phyloP scores from a whole-genome alignment of 305 asterid genomes.

The Solanum hybrid region DNA sequence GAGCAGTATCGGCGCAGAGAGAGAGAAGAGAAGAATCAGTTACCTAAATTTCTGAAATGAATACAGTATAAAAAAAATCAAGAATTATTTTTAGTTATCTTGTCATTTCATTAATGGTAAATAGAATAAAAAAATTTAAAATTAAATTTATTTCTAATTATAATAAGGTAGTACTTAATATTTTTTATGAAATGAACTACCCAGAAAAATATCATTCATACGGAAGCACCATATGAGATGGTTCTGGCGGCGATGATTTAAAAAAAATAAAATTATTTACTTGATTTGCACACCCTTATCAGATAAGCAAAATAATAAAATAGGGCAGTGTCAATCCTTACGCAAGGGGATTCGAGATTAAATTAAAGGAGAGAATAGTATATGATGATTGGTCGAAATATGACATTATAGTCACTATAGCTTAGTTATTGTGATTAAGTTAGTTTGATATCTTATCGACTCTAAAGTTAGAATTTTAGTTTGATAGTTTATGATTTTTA shows the following conservation, averaged over 20 bases:
- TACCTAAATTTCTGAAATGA: background rate
- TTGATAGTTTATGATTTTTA: too few species aligned
- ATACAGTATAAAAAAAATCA: background rate
- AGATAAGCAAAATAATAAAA: background rate
- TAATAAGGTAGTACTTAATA: too few species aligned
- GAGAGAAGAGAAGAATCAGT: background rate
- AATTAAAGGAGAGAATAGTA: background rate
- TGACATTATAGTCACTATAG: background rate
- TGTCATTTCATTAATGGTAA: too few species aligned
- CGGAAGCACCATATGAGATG: background rate
- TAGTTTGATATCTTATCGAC: too few species aligned
- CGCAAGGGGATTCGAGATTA: background rate
- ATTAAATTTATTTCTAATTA: too few species aligned
- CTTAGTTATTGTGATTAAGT: background rate
- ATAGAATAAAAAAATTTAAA: too few species aligned
- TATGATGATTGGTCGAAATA: background rate
- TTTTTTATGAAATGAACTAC: too few species aligned
- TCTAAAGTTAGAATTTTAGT: too few species aligned
- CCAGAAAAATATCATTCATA: background rate
- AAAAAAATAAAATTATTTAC: background rate
- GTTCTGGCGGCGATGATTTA: background rate
- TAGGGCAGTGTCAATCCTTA: background rate
- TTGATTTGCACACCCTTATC: background rate
- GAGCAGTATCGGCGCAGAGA: background rate
- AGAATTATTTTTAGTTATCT: background rate